A percentile compares a stretch with the other conserved stretches of the same genome.
phyloP scores from a whole-genome alignment of 176 grass and related monocot genomes.

The Triticum aestivum region DNA sequence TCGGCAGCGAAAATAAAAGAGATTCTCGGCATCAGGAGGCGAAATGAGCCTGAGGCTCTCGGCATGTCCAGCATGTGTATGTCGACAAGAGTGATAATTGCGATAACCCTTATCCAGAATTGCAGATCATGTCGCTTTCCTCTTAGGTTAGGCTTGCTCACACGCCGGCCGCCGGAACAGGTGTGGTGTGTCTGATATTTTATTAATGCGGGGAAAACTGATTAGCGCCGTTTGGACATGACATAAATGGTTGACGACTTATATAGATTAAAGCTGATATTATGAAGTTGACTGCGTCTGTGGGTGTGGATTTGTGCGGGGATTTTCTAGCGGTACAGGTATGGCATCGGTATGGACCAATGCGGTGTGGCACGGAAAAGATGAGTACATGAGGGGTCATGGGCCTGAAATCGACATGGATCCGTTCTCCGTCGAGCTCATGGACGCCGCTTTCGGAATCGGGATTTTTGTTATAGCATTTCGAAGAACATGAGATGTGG shows the following conservation, averaged over 20 bases:
- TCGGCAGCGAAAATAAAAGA: neutral
- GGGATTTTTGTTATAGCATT: neutral
- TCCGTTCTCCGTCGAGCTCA: neutral
- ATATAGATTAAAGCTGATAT: neutral
- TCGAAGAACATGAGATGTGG: neutral
- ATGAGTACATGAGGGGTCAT: neutral
- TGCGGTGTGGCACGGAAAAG: neutral
- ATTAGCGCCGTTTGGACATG: neutral
- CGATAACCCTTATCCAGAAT: constrained; percentile 32
- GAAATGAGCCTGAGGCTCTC: constrained; percentile 7
- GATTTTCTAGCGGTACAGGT: neutral
- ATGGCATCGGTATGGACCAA: neutral
- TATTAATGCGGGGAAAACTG: neutral
- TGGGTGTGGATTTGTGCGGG: neutral
- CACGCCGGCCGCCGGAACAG: constrained; percentile 31
- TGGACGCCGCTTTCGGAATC: neutral
- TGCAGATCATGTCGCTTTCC: constrained; percentile 19
- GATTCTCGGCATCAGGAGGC: constrained; percentile 8
- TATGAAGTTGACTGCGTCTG: neutral
- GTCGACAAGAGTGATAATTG: constrained; percentile 24
- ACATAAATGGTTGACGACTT: neutral
- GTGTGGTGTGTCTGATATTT: neutral
- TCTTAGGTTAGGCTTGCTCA: constrained; percentile 33
- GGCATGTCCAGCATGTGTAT: neutral
- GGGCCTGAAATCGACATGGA: neutral